These are phyloP conservation scores for Phyllosticta citribraziliensis DNA, from an alignment of 2,329 filamentous ascomycete species.

Conservation along the genomic window DNA sequence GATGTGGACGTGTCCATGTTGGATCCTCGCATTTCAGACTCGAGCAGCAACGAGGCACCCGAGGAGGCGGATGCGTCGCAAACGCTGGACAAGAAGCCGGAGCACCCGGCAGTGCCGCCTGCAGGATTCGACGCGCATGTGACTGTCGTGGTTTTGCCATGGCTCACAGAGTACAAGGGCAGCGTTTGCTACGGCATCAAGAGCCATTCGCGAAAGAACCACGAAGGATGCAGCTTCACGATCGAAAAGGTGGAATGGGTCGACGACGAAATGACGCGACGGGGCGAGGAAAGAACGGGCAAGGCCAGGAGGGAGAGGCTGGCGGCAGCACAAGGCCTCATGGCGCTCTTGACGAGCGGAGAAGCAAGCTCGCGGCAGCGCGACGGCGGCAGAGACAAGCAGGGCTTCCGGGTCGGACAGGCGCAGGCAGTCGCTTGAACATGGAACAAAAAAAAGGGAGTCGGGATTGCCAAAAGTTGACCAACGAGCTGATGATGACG, in stretches of 20 bases:
- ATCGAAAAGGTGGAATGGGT: slow-evolving; percentile 77
- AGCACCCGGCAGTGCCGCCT: slow-evolving; percentile 53
- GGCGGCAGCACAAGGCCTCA: slow-evolving; percentile 22
- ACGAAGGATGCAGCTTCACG: slow-evolving; percentile 86
- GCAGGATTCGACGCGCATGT: slow-evolving; percentile 73
- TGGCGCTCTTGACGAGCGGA: slow-evolving; percentile 18
- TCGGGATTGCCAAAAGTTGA: neutral
- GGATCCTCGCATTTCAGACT: slow-evolving; percentile 42
- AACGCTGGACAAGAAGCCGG: slow-evolving; percentile 28
- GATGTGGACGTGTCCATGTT: slow-evolving; percentile 64
- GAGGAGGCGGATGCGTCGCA: slow-evolving; percentile 32
- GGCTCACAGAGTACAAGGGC: slow-evolving; percentile 64
- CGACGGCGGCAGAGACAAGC: neutral
- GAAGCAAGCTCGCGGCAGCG: slow-evolving; percentile 14
- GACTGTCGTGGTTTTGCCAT: slow-evolving; percentile 72
- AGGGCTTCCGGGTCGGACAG: slow-evolving; percentile 4
- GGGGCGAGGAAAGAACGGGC: slow-evolving; percentile 28
- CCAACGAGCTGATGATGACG: neutral
- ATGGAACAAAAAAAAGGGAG: neutral
- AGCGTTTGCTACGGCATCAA: slow-evolving; percentile 71
- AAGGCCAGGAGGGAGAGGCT: slow-evolving; percentile 27
- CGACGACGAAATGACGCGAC: slow-evolving; percentile 50
- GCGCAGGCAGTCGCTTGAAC: slow-evolving; percentile 9
- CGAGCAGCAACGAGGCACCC: slow-evolving; percentile 31
- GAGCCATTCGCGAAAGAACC: slow-evolving; percentile 65